Percentiles rank a stretch among this genome's conserved stretches.
Conservation (phyloP, 805 yeast species). For the Clavispora vitiphila region DNA sequence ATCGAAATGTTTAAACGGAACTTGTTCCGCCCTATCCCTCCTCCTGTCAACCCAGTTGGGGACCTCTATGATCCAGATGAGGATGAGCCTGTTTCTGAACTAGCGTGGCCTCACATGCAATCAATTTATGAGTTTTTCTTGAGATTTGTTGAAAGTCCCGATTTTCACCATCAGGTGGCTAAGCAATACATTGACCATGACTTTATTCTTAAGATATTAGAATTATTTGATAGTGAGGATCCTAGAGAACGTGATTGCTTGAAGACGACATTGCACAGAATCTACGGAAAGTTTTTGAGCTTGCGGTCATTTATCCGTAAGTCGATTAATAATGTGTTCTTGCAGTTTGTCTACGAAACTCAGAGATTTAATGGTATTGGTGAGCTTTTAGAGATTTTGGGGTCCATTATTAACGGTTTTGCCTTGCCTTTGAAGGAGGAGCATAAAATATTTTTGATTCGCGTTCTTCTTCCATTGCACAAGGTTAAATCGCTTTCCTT, state of each 20-base stretch:
- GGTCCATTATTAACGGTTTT: conserved; percentile 95
- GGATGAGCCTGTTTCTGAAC: conserved; percentile 94
- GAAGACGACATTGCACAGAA: conserved; percentile 91
- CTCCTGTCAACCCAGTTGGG: conserved; percentile 96
- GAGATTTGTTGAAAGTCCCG: conserved; percentile 89
- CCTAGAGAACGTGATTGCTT: conserved; percentile 93
- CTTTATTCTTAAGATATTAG: conserved; percentile 75
- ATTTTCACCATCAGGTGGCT: conserved; percentile 88
- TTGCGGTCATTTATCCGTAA: conserved; percentile 88
- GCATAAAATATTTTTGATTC: conserved; percentile 82
- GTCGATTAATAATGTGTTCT: conserved; percentile 84
- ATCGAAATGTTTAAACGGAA: conserved; percentile 86
- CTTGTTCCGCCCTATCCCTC: conserved; percentile 93
- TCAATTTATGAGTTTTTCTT: conserved; percentile 91
- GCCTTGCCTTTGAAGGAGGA: conserved; percentile 96
- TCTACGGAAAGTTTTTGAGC: conserved; percentile 90
- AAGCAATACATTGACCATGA: conserved; percentile 91
- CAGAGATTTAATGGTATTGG: conserved; percentile 95
- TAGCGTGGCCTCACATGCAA: conserved; percentile 99
- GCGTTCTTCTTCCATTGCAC: conserved; percentile 88
- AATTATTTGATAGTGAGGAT: conserved; percentile 92
- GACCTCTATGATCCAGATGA: conserved; percentile 97
- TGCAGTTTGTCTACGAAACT: conserved; percentile 92
- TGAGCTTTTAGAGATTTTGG: conserved; percentile 89
- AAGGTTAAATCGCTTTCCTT: conserved; percentile 83